Conservation (phyloP, 2,329 filamentous ascomycete species). For the Sphaerostilbella broomeana region DNA sequence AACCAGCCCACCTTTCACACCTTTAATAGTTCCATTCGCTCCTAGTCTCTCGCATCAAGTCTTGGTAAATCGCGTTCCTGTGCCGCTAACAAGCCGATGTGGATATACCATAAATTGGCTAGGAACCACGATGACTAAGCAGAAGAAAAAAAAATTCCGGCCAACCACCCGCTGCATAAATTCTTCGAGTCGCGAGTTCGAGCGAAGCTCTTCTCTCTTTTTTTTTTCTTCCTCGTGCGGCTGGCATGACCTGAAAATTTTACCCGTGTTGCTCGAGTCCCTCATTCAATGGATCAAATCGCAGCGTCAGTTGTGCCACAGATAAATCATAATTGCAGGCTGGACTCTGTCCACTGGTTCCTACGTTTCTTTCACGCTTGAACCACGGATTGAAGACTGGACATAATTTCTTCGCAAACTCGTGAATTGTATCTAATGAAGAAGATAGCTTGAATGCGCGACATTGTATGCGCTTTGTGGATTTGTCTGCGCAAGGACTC, state of each 20-base stretch:
- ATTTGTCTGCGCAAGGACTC: too few species aligned
- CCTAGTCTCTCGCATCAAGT: too few species aligned
- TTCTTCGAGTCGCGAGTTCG: conserved; percentile 14
- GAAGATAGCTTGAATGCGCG: too few species aligned
- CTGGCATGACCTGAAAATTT: conserved; percentile 61
- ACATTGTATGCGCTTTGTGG: too few species aligned
- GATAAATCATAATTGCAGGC: conserved; percentile 73
- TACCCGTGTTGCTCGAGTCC: conserved; percentile 77
- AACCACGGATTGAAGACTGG: conserved; percentile 34
- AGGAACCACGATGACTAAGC: conserved; percentile 19
- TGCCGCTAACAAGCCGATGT: background rate
- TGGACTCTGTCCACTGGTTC: conserved; percentile 45
- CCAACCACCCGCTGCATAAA: conserved; percentile 25
- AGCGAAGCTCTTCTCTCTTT: conserved; percentile 29
- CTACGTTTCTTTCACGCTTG: conserved; percentile 22
- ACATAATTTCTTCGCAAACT: conserved; percentile 31
- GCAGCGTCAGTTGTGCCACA: conserved; percentile 75
- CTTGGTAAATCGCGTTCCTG: too few species aligned
- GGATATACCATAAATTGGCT: background rate
- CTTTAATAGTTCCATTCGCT: too few species aligned
- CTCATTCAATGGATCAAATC: conserved; percentile 44
- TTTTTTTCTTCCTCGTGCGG: conserved; percentile 68
- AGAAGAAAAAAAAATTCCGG: background rate
- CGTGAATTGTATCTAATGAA: too few species aligned
- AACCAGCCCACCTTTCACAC: too few species aligned